phyloP scores from a whole-genome alignment of 768 basidiomycete genomes.

The Serpula lacrymans region DNA sequence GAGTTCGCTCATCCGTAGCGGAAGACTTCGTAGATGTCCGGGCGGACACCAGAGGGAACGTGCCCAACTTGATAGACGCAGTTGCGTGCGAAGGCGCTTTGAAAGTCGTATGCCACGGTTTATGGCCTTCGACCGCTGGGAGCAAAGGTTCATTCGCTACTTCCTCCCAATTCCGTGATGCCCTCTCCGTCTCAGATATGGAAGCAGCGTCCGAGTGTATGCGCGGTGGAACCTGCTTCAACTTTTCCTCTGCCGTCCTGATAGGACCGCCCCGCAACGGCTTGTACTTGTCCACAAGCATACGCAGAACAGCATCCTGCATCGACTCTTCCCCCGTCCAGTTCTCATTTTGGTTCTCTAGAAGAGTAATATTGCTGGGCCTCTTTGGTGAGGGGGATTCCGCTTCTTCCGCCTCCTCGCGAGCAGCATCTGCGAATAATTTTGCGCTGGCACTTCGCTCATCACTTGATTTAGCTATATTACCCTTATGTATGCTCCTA shows the following conservation, averaged over 20 bases:
- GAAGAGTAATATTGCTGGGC: constrained; percentile 16
- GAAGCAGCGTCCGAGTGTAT: constrained; percentile 20
- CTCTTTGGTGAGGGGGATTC: constrained; percentile 7
- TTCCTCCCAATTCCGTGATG: constrained; percentile 10
- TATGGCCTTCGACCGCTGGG: constrained; percentile 51
- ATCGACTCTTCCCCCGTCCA: constrained; percentile 78
- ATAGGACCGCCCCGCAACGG: constrained; percentile 64
- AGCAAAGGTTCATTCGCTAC: constrained; percentile 47
- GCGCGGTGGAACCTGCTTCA: constrained; percentile 47
- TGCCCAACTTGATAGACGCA: constrained; percentile 52
- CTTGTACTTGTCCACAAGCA: constrained; percentile 87
- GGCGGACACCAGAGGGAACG: constrained; percentile 31
- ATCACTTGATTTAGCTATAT: too few species aligned
- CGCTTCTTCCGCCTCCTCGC: constrained; percentile 44
- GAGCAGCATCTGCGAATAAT: constrained; percentile 62
- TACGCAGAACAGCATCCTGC: constrained; percentile 69
- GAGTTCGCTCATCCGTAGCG: constrained; percentile 35
- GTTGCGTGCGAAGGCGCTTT: constrained; percentile 53
- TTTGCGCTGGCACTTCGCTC: constrained; percentile 48
- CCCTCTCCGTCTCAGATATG: constrained; percentile 1
- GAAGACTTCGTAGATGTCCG: constrained; percentile 10
- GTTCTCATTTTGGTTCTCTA: constrained; percentile 53
- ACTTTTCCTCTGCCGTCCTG: constrained; percentile 61
- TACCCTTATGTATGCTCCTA: too few species aligned
- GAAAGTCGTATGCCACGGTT: constrained; percentile 71